phyloP scores from a whole-genome alignment of 2,329 filamentous ascomycete genomes.

The Trichophyton schoenleinii region DNA sequence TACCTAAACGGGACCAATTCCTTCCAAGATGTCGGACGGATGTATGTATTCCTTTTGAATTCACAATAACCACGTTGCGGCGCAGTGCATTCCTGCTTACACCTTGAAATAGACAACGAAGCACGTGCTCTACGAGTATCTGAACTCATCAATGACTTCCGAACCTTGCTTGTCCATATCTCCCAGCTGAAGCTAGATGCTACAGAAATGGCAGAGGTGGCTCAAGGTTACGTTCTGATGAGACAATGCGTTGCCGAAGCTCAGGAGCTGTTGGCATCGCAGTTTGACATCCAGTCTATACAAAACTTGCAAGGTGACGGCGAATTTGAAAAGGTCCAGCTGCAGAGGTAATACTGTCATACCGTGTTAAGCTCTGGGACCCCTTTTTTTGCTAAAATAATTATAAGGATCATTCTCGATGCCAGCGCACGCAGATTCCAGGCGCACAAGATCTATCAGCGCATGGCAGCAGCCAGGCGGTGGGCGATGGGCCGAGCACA shows the following conservation, averaged over 20 bases:
- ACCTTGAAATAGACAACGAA: constrained; percentile 43
- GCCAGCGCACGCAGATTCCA: constrained; percentile 48
- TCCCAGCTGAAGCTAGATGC: constrained; percentile 41
- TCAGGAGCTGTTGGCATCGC: constrained; percentile 41
- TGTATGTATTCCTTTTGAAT: constrained; percentile 30
- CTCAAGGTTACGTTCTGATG: constrained; percentile 47
- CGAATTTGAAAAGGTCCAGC: constrained; percentile 44
- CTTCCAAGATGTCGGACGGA: constrained; percentile 41
- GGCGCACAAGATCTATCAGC: constrained; percentile 49
- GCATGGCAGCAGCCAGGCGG: constrained; percentile 44
- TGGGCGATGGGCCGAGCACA: constrained; percentile 45
- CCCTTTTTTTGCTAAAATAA: neutral
- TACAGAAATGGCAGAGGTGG: constrained; percentile 43
- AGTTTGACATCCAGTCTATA: constrained; percentile 36
- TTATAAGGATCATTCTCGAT: constrained; percentile 46
- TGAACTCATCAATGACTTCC: constrained; percentile 53
- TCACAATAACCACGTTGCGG: neutral
- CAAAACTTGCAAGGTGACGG: constrained; percentile 33
- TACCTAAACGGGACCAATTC: constrained; percentile 6
- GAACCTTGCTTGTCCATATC: constrained; percentile 48
- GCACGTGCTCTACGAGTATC: constrained; percentile 50
- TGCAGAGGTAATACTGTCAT: constrained; percentile 39
- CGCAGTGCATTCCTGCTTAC: neutral
- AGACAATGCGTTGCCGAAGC: constrained; percentile 45
- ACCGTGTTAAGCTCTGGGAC: neutral